phyloP scores from a whole-genome alignment of 345 rosid species.

The Camelina laxa region DNA sequence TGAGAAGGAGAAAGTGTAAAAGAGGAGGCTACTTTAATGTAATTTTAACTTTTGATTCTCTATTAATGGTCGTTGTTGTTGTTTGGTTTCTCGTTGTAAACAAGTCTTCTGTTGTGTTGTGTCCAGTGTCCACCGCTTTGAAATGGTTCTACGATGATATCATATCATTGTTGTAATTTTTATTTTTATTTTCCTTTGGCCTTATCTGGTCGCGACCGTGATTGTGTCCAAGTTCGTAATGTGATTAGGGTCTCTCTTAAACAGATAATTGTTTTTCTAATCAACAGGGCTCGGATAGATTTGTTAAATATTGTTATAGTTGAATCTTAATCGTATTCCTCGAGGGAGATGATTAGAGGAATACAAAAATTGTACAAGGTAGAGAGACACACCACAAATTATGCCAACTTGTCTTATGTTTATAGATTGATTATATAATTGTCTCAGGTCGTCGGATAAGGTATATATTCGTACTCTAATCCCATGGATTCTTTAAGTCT shows the following conservation, averaged over 20 bases:
- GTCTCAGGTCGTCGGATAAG: background rate
- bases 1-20: slow-evolving; percentile 3
- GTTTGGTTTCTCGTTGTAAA: slow-evolving; percentile 31
- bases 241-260: slow-evolving; percentile 33
- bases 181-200: slow-evolving; percentile 6
- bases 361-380: slow-evolving; percentile 10
- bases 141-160: slow-evolving; percentile 28
- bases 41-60: slow-evolving; percentile 11
- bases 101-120: slow-evolving; percentile 26
- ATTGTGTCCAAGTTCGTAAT: slow-evolving; percentile 41
- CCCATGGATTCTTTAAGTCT: no score
- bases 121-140: slow-evolving; percentile 41
- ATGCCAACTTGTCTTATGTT: slow-evolving; percentile 10
- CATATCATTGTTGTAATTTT: slow-evolving; percentile 4
- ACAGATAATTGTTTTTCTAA: slow-evolving; percentile 8
- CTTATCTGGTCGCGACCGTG: slow-evolving; percentile 29
- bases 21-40: slow-evolving; percentile 32
- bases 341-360: background rate
- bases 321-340: slow-evolving; percentile 29
- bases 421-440: background rate
- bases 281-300: background rate
- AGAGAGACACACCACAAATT: slow-evolving; percentile 9
- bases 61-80: slow-evolving; percentile 21
- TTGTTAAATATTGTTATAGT: background rate
- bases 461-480: no score